phyloP scores from a whole-genome alignment of 345 rosid genomes.

The Rhizophora mangle region DNA sequence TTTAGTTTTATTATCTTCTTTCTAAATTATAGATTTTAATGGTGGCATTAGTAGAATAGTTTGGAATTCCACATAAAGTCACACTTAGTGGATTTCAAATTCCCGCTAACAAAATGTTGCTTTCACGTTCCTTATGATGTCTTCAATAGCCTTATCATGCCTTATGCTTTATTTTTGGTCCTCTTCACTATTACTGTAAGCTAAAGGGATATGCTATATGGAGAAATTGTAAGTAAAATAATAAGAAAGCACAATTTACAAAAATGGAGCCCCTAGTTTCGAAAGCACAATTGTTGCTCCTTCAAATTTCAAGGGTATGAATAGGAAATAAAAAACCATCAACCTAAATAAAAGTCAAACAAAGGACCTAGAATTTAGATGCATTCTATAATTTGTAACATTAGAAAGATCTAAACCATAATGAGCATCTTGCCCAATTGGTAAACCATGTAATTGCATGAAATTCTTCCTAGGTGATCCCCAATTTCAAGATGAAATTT shows the following conservation, averaged over 20 bases:
- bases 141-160: constrained; percentile 47
- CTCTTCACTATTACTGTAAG: constrained; percentile 33
- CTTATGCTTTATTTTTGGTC: constrained; percentile 22
- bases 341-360: not conserved
- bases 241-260: not conserved
- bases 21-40: too few species aligned
- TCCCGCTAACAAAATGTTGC: constrained; percentile 3
- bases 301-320: not conserved
- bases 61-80: too few species aligned
- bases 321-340: not conserved
- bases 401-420: constrained; percentile 59
- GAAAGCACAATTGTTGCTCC: not conserved
- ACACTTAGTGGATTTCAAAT: too few species aligned
- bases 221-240: constrained; percentile 1
- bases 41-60: too few species aligned
- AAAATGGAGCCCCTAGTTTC: not conserved
- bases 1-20: too few species aligned
- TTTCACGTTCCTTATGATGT: constrained; percentile 57
- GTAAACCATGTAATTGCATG: constrained; percentile 81
- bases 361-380: constrained; percentile 35
- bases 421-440: constrained; percentile 94
- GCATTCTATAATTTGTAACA: constrained; percentile 31
- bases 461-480: constrained; percentile 64
- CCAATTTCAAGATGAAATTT: constrained; percentile 46
- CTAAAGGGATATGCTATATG: not conserved